phyloP scores from a whole-genome alignment of 306 rosid genomes.

The Oemleria cerasiformis region DNA sequence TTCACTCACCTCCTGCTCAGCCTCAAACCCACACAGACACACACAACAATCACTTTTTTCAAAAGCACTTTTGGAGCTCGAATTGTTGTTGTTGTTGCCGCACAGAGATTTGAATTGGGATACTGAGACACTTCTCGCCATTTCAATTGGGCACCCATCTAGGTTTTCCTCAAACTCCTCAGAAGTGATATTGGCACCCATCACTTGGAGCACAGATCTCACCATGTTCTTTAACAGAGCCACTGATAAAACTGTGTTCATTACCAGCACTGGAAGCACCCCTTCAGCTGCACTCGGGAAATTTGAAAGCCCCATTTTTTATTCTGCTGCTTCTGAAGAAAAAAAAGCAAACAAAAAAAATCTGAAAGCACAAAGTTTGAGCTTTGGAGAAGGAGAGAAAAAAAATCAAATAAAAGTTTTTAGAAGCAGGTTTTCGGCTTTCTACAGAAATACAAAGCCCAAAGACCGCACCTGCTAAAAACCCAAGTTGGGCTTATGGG shows the following conservation, averaged over 20 bases:
- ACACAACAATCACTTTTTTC: conserved; percentile 55
- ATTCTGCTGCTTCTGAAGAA: background rate
- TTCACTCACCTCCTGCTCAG: conserved; percentile 67
- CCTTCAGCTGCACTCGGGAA: conserved; percentile 57
- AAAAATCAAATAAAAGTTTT: background rate
- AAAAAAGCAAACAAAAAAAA: too few species aligned
- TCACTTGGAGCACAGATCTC: conserved; percentile 50
- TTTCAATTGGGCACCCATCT: conserved; percentile 22
- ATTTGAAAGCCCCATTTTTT: conserved; percentile 66
- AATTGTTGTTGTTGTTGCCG: background rate
- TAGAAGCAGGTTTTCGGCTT: background rate
- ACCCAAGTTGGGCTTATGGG: background rate
- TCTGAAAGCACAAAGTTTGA: too few species aligned
- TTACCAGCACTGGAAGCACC: conserved; percentile 54
- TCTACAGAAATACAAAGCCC: background rate
- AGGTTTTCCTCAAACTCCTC: conserved; percentile 28
- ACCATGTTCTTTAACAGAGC: conserved; percentile 59
- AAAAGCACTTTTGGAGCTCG: background rate
- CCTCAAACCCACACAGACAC: conserved; percentile 68
- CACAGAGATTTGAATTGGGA: conserved; percentile 49
- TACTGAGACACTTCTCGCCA: conserved; percentile 43
- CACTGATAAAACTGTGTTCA: conserved; percentile 59
- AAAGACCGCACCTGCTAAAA: background rate
- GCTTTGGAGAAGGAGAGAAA: background rate
- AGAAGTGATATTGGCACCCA: conserved; percentile 25